Evolutionary conservation across 345 rosid genomes (phyloP).

Genomic region (Arabidopsis suecica): DNA sequence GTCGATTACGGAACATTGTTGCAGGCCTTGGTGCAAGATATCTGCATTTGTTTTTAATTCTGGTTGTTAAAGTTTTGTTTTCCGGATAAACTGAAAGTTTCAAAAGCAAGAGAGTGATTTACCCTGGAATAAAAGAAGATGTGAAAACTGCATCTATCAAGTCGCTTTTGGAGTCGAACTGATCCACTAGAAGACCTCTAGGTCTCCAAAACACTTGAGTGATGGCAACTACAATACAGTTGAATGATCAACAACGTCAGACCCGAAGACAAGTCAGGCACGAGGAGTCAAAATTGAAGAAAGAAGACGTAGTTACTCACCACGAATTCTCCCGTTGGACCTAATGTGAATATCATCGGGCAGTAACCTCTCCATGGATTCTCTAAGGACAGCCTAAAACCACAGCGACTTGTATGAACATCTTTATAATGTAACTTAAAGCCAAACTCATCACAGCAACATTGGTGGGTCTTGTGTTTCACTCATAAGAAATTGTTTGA

Average conservation of each 20-base stretch:
- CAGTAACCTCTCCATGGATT: constrained; percentile 66
- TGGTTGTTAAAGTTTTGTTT: constrained; percentile 10
- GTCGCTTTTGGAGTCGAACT: constrained; percentile 90
- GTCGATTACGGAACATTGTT: constrained; percentile 79
- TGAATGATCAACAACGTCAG: constrained; percentile 23
- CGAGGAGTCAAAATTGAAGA: neutral
- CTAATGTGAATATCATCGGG: constrained; percentile 86
- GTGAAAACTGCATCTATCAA: constrained; percentile 85
- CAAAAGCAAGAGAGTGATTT: constrained; percentile 36
- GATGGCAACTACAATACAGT: constrained; percentile 76
- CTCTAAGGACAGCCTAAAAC: constrained; percentile 80
- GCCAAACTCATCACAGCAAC: constrained; percentile 1
- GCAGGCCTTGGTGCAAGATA: constrained; percentile 96
- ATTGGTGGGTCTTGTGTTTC: constrained; percentile 3
- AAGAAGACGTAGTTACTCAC: constrained; percentile 50
- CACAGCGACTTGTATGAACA: constrained; percentile 7
- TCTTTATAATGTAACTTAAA: neutral
- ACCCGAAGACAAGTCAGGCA: constrained; percentile 5
- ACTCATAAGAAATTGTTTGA: neutral
- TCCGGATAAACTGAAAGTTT: neutral
- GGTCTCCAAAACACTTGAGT: constrained; percentile 95
- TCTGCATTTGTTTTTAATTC: constrained; percentile 49
- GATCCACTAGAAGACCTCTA: constrained; percentile 91
- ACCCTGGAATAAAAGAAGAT: constrained; percentile 96
- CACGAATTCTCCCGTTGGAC: constrained; percentile 89